Evolutionary conservation across 495 filamentous ascomycete species (phyloP).

Genomic region (Saxophila tyrrhenica): DNA sequence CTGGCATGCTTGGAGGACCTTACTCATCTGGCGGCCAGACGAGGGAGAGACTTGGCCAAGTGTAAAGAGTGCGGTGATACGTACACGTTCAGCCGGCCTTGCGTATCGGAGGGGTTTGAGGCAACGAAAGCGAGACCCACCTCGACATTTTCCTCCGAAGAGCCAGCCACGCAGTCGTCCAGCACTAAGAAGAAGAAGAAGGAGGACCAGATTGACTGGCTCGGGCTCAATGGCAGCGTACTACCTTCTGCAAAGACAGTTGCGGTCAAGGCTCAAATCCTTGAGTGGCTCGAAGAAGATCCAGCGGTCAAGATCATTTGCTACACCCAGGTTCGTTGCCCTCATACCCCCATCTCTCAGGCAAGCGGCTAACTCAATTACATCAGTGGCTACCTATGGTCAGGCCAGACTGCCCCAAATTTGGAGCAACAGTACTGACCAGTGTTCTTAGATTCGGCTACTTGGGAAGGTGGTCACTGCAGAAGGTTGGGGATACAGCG

Average conservation of each 20-base stretch:
- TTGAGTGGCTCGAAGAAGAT: slow-evolving; percentile 28
- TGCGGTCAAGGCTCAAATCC: slow-evolving; percentile 29
- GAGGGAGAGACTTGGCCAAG: slow-evolving; percentile 12
- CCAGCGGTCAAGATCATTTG: slow-evolving; percentile 31
- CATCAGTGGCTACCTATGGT: not conserved
- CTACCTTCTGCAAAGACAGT: slow-evolving; percentile 30
- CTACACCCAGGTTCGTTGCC: slow-evolving; percentile 28
- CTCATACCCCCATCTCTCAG: not conserved
- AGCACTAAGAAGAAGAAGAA: slow-evolving; percentile 7
- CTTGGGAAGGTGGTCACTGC: slow-evolving; percentile 23
- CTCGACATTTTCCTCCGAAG: not conserved
- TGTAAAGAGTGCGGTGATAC: slow-evolving; percentile 18
- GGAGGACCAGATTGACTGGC: slow-evolving; percentile 23
- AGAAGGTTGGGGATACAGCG: slow-evolving; percentile 20
- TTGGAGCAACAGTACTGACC: slow-evolving; percentile 1
- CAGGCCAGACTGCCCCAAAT: not conserved
- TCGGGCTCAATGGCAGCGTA: slow-evolving; percentile 23
- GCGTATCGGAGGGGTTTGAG: slow-evolving; percentile 6
- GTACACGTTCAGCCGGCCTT: slow-evolving; percentile 7
- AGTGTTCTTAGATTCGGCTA: slow-evolving; percentile 19
- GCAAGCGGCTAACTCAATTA: too few species aligned
- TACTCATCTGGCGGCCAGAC: slow-evolving; percentile 14
- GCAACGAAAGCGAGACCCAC: not conserved
- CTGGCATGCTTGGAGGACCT: slow-evolving; percentile 32
- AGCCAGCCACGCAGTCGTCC: not conserved